Evolutionary conservation across 306 rosid genomes (phyloP).

Genomic region (Vigna nakashimae): DNA sequence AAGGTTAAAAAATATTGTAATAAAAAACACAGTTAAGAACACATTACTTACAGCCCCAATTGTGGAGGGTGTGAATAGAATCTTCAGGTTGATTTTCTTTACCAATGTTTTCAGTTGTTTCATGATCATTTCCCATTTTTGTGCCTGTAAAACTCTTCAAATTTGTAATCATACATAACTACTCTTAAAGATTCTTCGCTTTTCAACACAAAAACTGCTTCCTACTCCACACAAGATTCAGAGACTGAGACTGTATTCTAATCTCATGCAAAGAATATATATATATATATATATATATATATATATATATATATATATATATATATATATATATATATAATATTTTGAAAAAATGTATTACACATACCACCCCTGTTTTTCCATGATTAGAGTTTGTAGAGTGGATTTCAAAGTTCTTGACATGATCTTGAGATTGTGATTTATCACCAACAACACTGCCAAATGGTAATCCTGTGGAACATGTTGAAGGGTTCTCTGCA

Average conservation of each 20-base stretch:
- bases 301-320: no score
- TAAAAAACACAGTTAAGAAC: not conserved
- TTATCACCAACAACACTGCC: not conserved
- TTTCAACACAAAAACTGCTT: no score
- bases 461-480: slow-evolving; percentile 24
- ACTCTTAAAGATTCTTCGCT: no score
- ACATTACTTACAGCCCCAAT: slow-evolving; percentile 46
- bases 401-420: slow-evolving; percentile 47
- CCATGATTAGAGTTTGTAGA: not conserved
- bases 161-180: slow-evolving; percentile 18
- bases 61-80: slow-evolving; percentile 48
- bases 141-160: slow-evolving; percentile 42
- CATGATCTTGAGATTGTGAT: slow-evolving; percentile 31
- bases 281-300: no score
- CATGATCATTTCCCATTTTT: slow-evolving; percentile 21
- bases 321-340: no score
- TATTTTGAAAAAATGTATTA: not conserved
- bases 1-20: not conserved
- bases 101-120: slow-evolving; percentile 23
- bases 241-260: no score
- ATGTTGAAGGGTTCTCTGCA: slow-evolving; percentile 37
- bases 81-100: slow-evolving; percentile 41
- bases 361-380: slow-evolving; percentile 39
- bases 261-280: no score
- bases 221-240: no score